Evolutionary conservation across 108 stramenopile genomes (phyloP).

Genomic region (Cyclotella baltica): DNA sequence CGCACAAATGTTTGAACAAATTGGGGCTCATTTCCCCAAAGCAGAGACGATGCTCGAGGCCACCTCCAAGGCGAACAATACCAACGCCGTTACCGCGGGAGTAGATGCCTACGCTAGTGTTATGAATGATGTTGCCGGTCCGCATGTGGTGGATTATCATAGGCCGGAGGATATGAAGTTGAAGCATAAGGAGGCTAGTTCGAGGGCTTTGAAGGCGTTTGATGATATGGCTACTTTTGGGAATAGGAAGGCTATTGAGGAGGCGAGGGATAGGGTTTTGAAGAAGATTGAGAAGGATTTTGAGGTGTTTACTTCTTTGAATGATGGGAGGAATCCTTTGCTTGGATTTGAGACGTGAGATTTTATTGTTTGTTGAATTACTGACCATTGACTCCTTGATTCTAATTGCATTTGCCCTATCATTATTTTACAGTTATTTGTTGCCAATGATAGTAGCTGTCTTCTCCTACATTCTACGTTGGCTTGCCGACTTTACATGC

Average conservation of each 20-base stretch:
- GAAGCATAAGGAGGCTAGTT: slow-evolving; percentile 62
- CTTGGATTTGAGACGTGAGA: slow-evolving; percentile 80
- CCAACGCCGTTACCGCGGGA: slow-evolving; percentile 85
- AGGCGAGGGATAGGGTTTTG: slow-evolving; percentile 66
- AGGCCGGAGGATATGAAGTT: slow-evolving; percentile 76
- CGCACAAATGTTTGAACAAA: slow-evolving; percentile 89
- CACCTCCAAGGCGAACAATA: slow-evolving; percentile 95
- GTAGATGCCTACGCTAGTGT: slow-evolving; percentile 82
- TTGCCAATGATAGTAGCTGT: slow-evolving; percentile 85
- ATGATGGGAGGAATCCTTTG: slow-evolving; percentile 91
- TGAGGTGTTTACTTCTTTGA: slow-evolving; percentile 80
- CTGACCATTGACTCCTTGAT: slow-evolving; percentile 1
- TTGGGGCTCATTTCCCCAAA: slow-evolving; percentile 92
- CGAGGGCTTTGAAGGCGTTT: slow-evolving; percentile 75
- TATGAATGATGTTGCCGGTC: slow-evolving; percentile 92
- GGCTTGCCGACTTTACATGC: slow-evolving; percentile 84
- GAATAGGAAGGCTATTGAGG: slow-evolving; percentile 71
- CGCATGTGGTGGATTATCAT: slow-evolving; percentile 75
- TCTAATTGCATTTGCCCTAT: neutral
- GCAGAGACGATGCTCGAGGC: slow-evolving; percentile 97
- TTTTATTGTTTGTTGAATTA: neutral
- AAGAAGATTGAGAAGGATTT: slow-evolving; percentile 73
- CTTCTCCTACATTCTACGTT: slow-evolving; percentile 78
- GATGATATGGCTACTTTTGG: slow-evolving; percentile 96
- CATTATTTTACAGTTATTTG: slow-evolving; percentile 63